phyloP scores from a whole-genome alignment of 2,329 filamentous ascomycete genomes.

The Scytalidium sp. region DNA sequence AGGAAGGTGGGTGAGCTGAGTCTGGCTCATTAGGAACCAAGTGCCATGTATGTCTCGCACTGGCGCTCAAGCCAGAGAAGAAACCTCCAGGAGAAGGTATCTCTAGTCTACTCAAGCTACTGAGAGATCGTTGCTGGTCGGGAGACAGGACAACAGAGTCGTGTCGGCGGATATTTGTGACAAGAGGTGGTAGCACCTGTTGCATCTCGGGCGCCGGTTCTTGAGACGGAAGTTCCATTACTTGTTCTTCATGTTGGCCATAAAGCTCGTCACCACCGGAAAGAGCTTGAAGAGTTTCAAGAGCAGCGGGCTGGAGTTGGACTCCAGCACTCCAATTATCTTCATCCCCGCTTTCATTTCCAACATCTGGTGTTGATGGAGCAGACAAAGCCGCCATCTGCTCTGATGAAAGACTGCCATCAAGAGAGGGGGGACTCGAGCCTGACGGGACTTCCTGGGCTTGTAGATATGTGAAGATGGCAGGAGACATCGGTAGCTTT shows the following conservation, averaged over 20 bases:
- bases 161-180: slow-evolving; percentile 36
- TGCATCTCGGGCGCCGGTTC: slow-evolving; percentile 47
- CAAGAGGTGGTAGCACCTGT: slow-evolving; percentile 48
- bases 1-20: slow-evolving; percentile 65
- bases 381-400: slow-evolving; percentile 81
- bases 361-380: slow-evolving; percentile 77
- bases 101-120: slow-evolving; percentile 75
- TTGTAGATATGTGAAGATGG: slow-evolving; percentile 69
- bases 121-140: slow-evolving; percentile 56
- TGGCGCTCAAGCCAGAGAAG: slow-evolving; percentile 78
- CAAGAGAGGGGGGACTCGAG: slow-evolving; percentile 77
- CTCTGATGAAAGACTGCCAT: slow-evolving; percentile 85
- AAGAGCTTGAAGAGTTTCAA: slow-evolving; percentile 77
- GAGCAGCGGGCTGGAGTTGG: slow-evolving; percentile 73
- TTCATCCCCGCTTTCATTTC: slow-evolving; percentile 49
- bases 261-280: slow-evolving; percentile 59
- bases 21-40: slow-evolving; percentile 52
- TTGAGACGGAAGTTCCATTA: slow-evolving; percentile 47
- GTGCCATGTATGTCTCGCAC: slow-evolving; percentile 80
- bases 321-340: slow-evolving; percentile 67
- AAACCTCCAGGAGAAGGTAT: slow-evolving; percentile 91
- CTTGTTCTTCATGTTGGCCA: slow-evolving; percentile 53
- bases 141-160: slow-evolving; percentile 41
- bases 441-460: slow-evolving; percentile 68
- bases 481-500: slow-evolving; percentile 72